Evolutionary conservation across 805 yeast species (phyloP), one percentile per base, ranked within the genome.

Genomic region (Brettanomyces custersianus): DNA sequence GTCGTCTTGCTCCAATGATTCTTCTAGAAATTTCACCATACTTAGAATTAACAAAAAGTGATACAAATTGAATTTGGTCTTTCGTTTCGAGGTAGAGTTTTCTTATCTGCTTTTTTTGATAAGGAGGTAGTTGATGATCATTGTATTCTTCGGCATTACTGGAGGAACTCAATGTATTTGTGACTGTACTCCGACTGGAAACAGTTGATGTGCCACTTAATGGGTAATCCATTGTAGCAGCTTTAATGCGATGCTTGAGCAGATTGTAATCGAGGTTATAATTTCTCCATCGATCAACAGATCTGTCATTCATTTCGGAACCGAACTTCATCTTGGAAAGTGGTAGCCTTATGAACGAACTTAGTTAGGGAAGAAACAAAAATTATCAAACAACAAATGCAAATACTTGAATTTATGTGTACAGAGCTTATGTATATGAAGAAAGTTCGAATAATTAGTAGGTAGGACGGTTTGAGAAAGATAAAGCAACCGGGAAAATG

Each of bases 311-410:
- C 17, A 88, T 67, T 49, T 81, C 87, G 29, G 74, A 66, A 35
- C 96, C 95, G 57, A 87, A 88, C 60, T 86, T 90, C 97, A 88
- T 88, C 4, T n/a, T 18, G 9, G 25, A 9, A n/a, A n/a, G n/a
- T n/a, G n/a, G n/a, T n/a, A n/a, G 9, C 25, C 25, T 22, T 22
- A 22, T 9, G 25, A 9, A 9, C 25, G 25, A 22, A 22, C 25
- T 22, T 22, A n/a, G n/a, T n/a, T n/a, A n/a, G n/a, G n/a, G 20
- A 4, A 16, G 12, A 17, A 15, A 15, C 2, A 15, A 4, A 28
- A 16, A 16, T 13, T 22, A 12, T 22, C 25, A 22, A 22, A 22
- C 25, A 22, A 22, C 11, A 17, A 20, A n/a, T 18, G 33, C 7
- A 16, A 17, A 3, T 7, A 20, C 6, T 4, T 4, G 18, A 5